Evolutionary conservation across 176 grass and related monocot genomes (phyloP), one percentile per base, ranked within the genome.

Genomic region (Olyra latifolia): DNA sequence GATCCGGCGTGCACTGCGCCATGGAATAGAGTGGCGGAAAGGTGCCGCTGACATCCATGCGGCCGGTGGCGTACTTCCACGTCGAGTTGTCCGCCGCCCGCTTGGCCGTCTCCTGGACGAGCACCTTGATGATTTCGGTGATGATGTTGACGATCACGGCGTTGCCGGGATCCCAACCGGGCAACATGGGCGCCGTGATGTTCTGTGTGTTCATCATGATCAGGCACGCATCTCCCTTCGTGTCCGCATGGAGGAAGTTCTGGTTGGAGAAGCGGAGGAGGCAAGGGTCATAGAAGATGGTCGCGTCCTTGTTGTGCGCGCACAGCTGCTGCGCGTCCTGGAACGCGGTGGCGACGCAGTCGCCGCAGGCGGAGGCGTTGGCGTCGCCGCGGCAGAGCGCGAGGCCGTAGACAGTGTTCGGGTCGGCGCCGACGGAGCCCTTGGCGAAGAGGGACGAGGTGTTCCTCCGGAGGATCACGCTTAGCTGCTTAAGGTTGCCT

Each of bases 371-470:
- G 68, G 69, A 54, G 20, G 29, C 16, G 82, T 72, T 65, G 38
- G 66, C 48, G 50, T 87, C 87, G 53, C 71, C 80, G 40, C 84
- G 84, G 80, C 91, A 93, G 39, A 71, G 30, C 0, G 62, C 79
- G 53, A 65, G 71, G 61, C 64, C 91, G 73, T 55, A 82, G 20
- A 84, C 82, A n/a, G n/a, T n/a, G n/a, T n/a, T n/a, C n/a, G n/a
- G n/a, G n/a, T n/a, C n/a, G 0, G 17, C 3, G 16, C 85, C 88
- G 6, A 5, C 24, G 22, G 66, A 57, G 2, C 8, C 40, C 17
- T 54, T 50, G 50, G 6, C 9, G 56, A 74, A 87, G 5, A 58
- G 45, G 47, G 42, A 10, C 0, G 63, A 6, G 20, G 55, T 24
- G 5, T 28, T 39, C 19, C 15, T 45, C 20, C 2, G 5, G 10